Evolutionary conservation across 257 asterid species (phyloP).

Genomic region (Buddleja alternifolia): DNA sequence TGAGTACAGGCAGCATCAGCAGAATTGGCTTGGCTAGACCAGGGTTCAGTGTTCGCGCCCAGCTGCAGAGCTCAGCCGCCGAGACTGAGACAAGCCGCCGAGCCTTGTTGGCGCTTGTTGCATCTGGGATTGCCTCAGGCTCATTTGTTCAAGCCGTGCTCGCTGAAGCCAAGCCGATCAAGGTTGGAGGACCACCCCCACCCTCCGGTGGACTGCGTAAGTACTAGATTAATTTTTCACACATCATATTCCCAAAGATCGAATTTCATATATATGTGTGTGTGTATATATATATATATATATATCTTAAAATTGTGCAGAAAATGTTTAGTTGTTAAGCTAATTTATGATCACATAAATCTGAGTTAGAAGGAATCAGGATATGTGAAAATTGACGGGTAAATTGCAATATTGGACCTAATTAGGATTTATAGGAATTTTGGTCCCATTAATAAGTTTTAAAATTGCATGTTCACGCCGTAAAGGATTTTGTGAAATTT

Average conservation of each 20-base stretch:
- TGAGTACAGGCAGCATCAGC: slow-evolving; percentile 43
- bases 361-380: too few relatives aligned
- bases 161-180: slow-evolving; percentile 81
- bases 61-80: slow-evolving; percentile 52
- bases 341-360: too few relatives aligned
- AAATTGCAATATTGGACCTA: too few relatives aligned
- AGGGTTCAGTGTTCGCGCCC: slow-evolving; percentile 69
- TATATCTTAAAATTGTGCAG: too few relatives aligned
- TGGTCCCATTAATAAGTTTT: too few relatives aligned
- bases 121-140: slow-evolving; percentile 71
- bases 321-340: too few relatives aligned
- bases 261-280: too few relatives aligned
- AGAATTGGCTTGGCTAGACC: slow-evolving; percentile 47
- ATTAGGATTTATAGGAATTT: too few relatives aligned
- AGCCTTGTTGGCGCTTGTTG: slow-evolving; percentile 76
- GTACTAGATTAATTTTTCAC: slow-evolving; percentile 31
- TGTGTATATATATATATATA: too few relatives aligned
- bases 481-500: too few relatives aligned
- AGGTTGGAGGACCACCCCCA: slow-evolving; percentile 84
- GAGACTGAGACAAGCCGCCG: slow-evolving; percentile 84
- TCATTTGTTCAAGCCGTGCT: slow-evolving; percentile 78
- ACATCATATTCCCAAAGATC: background rate
- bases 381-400: too few relatives aligned
- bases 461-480: too few relatives aligned
- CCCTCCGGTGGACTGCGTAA: slow-evolving; percentile 98